These are phyloP conservation scores for maize (Zea mays) DNA, from an alignment of 176 grass and related monocot genomes.

Conservation along the genomic window Zm-B73-REFERENCE-NAM-5.0 NC_050099.1:119906001-119906500, in stretches of 20 bases:
- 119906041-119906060: conserved; percentile 41
- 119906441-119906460: conserved; percentile 27
- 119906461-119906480: not conserved
- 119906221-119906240: conserved; percentile 25
- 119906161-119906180: conserved; percentile 22
- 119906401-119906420: conserved; percentile 4
- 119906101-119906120: conserved; percentile 30
- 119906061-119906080: conserved; percentile 10
- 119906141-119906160: conserved; percentile 22
- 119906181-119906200: conserved; percentile 35
- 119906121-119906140: not conserved
- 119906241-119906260: conserved; percentile 40
- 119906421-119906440: conserved; percentile 9
- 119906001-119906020: conserved; percentile 30
- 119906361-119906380: conserved; percentile 31
- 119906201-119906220: conserved; percentile 32
- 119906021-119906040: conserved; percentile 37
- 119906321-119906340: conserved; percentile 31
- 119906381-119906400: conserved; percentile 38
- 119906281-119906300: conserved; percentile 37
- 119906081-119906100: conserved; percentile 20
- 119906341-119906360: conserved; percentile 34
- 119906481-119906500: conserved; percentile 4
- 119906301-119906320: conserved; percentile 37
- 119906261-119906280: conserved; percentile 57